Evolutionary conservation across 1,284 basidiomycete species (phyloP).

Genomic region (Sporisorium graminicola): DNA sequence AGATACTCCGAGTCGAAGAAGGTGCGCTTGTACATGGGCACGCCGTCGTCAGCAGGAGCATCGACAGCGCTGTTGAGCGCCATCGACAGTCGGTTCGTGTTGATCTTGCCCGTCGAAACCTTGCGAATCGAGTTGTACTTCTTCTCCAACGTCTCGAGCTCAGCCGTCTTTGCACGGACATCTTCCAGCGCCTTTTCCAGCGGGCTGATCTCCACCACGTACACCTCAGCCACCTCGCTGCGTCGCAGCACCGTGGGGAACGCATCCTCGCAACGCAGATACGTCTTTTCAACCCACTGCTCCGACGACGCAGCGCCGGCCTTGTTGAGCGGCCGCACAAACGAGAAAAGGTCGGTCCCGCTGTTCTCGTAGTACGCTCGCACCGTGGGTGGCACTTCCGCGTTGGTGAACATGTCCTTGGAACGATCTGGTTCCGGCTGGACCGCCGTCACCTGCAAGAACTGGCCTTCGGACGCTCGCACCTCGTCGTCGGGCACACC

Average conservation of each 20-base stretch:
- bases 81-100: constrained; percentile 88
- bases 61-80: constrained; percentile 88
- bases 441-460: constrained; percentile 82
- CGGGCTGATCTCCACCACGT: constrained; percentile 85
- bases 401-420: constrained; percentile 84
- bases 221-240: constrained; percentile 85
- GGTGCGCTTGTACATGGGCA: constrained; percentile 73
- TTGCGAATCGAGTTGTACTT: constrained; percentile 83
- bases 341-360: constrained; percentile 73
- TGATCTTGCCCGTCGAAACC: constrained; percentile 74
- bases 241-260: constrained; percentile 92
- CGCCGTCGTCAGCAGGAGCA: constrained; percentile 80
- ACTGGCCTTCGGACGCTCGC: constrained; percentile 49
- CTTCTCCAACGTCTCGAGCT: constrained; percentile 78
- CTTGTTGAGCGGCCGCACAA: constrained; percentile 72
- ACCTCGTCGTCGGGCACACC: constrained; percentile 79
- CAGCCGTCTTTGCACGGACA: constrained; percentile 81
- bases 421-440: constrained; percentile 85
- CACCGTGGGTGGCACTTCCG: constrained; percentile 83
- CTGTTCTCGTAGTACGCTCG: constrained; percentile 87
- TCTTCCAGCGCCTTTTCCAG: constrained; percentile 86
- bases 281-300: constrained; percentile 83
- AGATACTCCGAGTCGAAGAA: constrained; percentile 83
- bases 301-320: constrained; percentile 44
- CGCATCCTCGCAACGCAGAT: constrained; percentile 76